Conservation (phyloP, 2,329 filamentous ascomycete genomes). For the Fusarium citri region DNA sequence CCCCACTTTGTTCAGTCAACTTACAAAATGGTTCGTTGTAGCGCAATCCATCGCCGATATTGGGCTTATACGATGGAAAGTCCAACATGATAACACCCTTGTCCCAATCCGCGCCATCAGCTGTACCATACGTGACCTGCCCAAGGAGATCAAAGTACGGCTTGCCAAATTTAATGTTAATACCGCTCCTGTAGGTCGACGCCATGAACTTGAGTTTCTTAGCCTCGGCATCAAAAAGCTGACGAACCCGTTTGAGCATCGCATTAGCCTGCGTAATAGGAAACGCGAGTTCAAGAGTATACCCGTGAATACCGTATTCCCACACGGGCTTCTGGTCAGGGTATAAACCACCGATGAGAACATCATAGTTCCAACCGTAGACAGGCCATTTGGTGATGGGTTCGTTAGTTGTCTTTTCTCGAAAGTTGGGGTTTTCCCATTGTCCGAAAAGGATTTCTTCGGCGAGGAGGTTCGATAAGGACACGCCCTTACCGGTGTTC, state of each 20-base stretch:
- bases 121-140: neutral
- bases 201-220: constrained; percentile 14
- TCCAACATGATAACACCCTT: constrained; percentile 11
- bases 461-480: neutral
- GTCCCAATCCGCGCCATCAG: neutral
- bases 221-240: neutral
- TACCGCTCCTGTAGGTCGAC: neutral
- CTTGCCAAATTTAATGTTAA: constrained; percentile 8
- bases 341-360: constrained; percentile 6
- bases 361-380: constrained; percentile 13
- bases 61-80: neutral
- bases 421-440: constrained; percentile 11
- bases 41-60: neutral
- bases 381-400: constrained; percentile 1
- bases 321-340: neutral
- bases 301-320: neutral
- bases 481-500: constrained; percentile 5
- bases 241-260: neutral
- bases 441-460: constrained; percentile 9
- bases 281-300: neutral
- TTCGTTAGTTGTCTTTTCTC: constrained; percentile 6
- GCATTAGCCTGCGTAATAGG: neutral
- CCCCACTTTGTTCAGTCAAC: rapidly evolving
- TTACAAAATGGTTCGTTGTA: neutral
- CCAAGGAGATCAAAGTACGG: neutral